Evolutionary conservation across 306 rosid species (phyloP), one percentile per base, ranked within the genome.

Genomic region (Vigna unguiculata): DNA sequence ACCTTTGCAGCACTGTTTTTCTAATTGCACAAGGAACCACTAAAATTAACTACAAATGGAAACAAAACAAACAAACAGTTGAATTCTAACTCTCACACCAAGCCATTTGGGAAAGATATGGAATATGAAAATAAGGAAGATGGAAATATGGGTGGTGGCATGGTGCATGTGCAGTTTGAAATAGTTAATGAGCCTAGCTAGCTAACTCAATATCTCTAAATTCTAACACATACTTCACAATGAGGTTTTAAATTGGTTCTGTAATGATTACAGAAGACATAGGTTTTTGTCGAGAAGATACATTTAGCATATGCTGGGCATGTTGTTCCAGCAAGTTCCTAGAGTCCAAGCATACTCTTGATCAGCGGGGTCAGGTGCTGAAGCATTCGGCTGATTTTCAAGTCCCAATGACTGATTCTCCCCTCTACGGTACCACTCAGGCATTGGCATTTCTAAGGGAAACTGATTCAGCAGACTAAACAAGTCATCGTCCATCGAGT

Each of bases 401-500:
- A 74, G 69, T 38, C 64, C 76, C 34, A 59, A 34, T 7, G 89
- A 45, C 2, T 78, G 79, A 47, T 48, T 74, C 8, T 64, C 77
- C 59, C 82, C 78, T 22, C 81, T 77, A 0, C 71, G 72, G 69
- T 88, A 87, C 97, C 93, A 92, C 17, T 87, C 89, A 0, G 92
- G 90, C 13, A 71, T 69, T 52, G 89, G 88, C 80, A 76, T 75
- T 47, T 85, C 40, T 2, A 85, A 40, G 7, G 88, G 86, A 54
- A 82, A 88, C 66, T 90, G 79, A 69, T 72, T 82, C 49, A 92
- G 90, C 69, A 94, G 47, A 87, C 93, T 88, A 69, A 79, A 48
- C 88, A 90, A 74, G 71, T 93, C 97, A 64, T 91, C 97, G 28
- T 86, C 93, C 88, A 90, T 69, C 10, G 82, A 67, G 22, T 78